phyloP scores from a whole-genome alignment of 139 green algal species.

The Coccomyxa sp. region DNA sequence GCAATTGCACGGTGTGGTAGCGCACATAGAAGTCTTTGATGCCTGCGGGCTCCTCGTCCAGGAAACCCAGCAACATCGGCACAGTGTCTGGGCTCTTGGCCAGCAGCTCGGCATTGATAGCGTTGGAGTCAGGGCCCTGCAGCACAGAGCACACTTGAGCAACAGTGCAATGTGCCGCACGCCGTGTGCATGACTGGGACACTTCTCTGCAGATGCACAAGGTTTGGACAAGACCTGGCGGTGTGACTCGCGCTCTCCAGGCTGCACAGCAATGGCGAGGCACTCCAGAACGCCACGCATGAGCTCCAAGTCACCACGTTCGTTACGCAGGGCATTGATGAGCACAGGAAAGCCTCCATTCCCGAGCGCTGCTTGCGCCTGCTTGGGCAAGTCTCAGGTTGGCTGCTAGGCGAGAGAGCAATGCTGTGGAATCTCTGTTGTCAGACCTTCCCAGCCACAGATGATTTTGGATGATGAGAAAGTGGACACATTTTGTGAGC shows the following conservation, averaged over 20 bases:
- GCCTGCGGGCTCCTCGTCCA: conserved; percentile 59
- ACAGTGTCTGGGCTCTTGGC: conserved; percentile 51
- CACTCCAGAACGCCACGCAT: conserved; percentile 74
- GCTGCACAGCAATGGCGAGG: conserved; percentile 29
- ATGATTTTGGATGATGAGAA: too few species aligned
- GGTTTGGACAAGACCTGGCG: neutral
- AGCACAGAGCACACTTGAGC: neutral
- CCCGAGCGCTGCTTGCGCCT: conserved; percentile 70
- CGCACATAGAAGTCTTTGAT: conserved; percentile 82
- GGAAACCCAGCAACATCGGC: conserved; percentile 64
- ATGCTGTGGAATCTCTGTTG: neutral
- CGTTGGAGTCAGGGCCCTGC: conserved; percentile 26
- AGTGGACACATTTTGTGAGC: neutral
- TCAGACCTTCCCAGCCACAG: neutral
- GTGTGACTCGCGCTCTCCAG: neutral
- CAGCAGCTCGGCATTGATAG: conserved; percentile 80
- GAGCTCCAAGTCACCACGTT: conserved; percentile 76
- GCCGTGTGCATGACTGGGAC: neutral
- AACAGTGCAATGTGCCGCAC: neutral
- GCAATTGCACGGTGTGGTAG: conserved; percentile 81
- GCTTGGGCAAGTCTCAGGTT: neutral
- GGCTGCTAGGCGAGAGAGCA: neutral
- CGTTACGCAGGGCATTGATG: conserved; percentile 59
- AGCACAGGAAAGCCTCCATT: conserved; percentile 70
- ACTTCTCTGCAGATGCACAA: neutral